Evolutionary conservation across 306 rosid species (phyloP).

Genomic region (Acacia melanoxylon): DNA sequence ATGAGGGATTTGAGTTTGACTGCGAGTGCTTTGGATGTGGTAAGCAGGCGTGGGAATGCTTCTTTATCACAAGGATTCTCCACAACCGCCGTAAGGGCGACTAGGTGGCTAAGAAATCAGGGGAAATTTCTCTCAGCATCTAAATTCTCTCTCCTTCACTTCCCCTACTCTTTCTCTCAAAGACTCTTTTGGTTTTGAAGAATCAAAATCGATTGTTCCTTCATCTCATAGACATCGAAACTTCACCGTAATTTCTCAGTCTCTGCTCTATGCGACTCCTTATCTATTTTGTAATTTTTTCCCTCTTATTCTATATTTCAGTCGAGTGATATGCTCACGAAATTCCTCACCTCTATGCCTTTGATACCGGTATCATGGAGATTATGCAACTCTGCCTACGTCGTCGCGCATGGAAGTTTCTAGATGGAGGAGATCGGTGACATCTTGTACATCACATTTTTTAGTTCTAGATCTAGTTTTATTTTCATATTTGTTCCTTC

Average conservation of each 20-base stretch:
- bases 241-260: slow-evolving; percentile 64
- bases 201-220: slow-evolving; percentile 19
- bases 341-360: slow-evolving; percentile 63
- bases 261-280: neutral
- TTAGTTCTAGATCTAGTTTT: too few species aligned
- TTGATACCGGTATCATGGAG: slow-evolving; percentile 69
- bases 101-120: slow-evolving; percentile 43
- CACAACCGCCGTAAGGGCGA: slow-evolving; percentile 38
- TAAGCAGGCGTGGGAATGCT: slow-evolving; percentile 71
- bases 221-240: slow-evolving; percentile 58
- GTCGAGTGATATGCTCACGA: slow-evolving; percentile 59
- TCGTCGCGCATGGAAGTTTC: too few species aligned
- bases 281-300: too few species aligned
- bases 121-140: slow-evolving; percentile 17
- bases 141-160: neutral
- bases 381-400: too few species aligned
- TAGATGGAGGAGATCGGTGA: too few species aligned
- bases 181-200: neutral
- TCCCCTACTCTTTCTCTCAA: neutral
- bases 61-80: slow-evolving; percentile 41
- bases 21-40: neutral
- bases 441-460: too few species aligned
- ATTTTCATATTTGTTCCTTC: too few species aligned
- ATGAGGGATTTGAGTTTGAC: neutral
- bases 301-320: slow-evolving; percentile 52